phyloP scores from a whole-genome alignment of 306 rosid genomes.

The Cicer pinnatifidum region DNA sequence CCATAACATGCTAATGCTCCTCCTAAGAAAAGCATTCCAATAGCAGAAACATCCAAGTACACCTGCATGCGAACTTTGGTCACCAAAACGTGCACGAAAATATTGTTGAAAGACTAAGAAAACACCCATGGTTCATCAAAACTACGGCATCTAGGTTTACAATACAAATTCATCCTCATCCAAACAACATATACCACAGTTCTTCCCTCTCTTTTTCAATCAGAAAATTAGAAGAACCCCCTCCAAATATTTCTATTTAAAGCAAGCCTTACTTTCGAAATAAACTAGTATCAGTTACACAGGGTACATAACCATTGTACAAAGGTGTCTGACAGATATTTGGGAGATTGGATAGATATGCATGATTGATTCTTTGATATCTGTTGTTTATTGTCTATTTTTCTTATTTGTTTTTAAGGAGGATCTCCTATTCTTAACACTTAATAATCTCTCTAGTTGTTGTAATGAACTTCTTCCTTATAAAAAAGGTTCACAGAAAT shows the following conservation, averaged over 20 bases:
- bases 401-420: background rate
- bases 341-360: background rate
- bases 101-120: slow-evolving; percentile 22
- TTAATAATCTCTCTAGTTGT: background rate
- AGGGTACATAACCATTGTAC: background rate
- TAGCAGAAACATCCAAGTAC: slow-evolving; percentile 72
- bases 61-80: slow-evolving; percentile 68
- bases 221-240: slow-evolving; percentile 18
- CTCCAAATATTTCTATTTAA: slow-evolving; percentile 16
- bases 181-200: slow-evolving; percentile 23
- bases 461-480: background rate
- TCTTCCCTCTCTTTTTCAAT: slow-evolving; percentile 29
- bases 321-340: background rate
- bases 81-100: slow-evolving; percentile 38
- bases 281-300: slow-evolving; percentile 16
- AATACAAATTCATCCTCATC: slow-evolving; percentile 9
- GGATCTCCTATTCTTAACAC: background rate
- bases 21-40: slow-evolving; percentile 69
- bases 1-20: slow-evolving; percentile 92
- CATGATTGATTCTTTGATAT: background rate
- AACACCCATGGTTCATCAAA: slow-evolving; percentile 26
- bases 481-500: background rate
- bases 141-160: slow-evolving; percentile 30
- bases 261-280: slow-evolving; percentile 12
- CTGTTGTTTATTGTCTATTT: slow-evolving; percentile 3